Percentiles rank a stretch among this genome's conserved stretches.
These are phyloP conservation scores for Mortierella sp. DNA, from an alignment of 371 early-diverging fungal genomes.

Conservation along the genomic window DNA sequence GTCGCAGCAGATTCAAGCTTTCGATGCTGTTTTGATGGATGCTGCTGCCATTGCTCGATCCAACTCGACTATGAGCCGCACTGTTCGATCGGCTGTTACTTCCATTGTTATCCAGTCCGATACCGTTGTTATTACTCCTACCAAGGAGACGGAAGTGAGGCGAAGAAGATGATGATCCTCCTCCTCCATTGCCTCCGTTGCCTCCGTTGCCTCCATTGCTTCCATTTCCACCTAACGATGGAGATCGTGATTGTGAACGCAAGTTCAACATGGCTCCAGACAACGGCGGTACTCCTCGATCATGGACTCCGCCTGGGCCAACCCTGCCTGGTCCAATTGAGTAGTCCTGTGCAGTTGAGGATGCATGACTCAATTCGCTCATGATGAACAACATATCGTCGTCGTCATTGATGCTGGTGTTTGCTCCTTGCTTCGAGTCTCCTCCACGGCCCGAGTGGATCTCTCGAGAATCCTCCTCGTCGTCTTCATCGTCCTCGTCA, in stretches of 20 bases:
- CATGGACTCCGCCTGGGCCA: conserved; percentile 6
- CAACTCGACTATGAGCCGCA: conserved; percentile 29
- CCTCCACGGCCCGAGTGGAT: neutral
- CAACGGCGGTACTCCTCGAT: conserved; percentile 22
- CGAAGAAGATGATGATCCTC: conserved; percentile 14
- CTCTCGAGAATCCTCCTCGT: conserved; percentile 15
- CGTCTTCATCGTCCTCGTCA: conserved; percentile 21
- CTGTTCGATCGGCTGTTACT: conserved; percentile 22
- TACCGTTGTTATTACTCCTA: neutral
- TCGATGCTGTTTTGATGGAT: conserved; percentile 28
- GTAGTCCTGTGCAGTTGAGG: conserved; percentile 20
- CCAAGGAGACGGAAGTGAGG: conserved; percentile 42
- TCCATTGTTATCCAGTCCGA: neutral
- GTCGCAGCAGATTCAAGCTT: conserved; percentile 17
- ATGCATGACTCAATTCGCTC: conserved; percentile 48
- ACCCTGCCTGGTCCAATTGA: neutral
- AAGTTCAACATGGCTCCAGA: conserved; percentile 29
- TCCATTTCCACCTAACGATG: conserved; percentile 14
- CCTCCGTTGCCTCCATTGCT: conserved; percentile 2
- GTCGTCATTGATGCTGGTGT: conserved; percentile 39
- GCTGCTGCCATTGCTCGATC: conserved; percentile 30
- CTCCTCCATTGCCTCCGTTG: neutral
- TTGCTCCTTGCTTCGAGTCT: conserved; percentile 14
- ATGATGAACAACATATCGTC: conserved; percentile 54
- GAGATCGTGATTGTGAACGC: conserved; percentile 40